Evolutionary conservation across 306 rosid species (phyloP), one percentile per base, ranked within the genome.

Genomic region (Dicorynia guianensis): DNA sequence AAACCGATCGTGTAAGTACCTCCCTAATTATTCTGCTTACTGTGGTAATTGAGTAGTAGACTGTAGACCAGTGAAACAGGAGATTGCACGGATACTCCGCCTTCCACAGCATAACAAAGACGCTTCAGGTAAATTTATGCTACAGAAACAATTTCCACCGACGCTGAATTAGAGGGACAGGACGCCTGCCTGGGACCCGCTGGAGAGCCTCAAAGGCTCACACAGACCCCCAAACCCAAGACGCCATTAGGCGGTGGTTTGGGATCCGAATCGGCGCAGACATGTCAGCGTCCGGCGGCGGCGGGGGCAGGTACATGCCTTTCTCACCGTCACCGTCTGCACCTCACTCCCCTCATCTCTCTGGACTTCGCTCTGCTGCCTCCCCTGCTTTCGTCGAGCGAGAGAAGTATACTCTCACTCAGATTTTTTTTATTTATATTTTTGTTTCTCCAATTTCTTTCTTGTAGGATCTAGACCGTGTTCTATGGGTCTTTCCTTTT

Each of bases 281-380:
- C 62, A 84, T 86, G 92, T 69, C 90, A 15, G 84, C 96, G 35
- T 81, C 93, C 62, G 85, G 91, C 46, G 81, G 67, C 33, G 87
- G 91, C 30, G 30, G 30, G 30, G 30, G 30, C 53, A 89, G 97
- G 83, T 92, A 85, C 87, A 89, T 95, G 97, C 79, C 92, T 0
- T 95, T 87, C 86, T 94, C 98, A 19, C 99, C 97, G 10, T 95
- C 96, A 5, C 99, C 86, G 0, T 90, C 96, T 6, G 95, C 96
- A 0, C 90, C 97, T 46, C 30, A 25, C 30, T 25, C 30, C 30
- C 30, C 30, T 25, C 96, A 88, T 63, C 86, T 87, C 64, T 85
- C 96, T 58, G 81, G 83, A 15, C 97, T 90, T 4, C 98, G 97
- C 42, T 84, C 97, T n/a, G 87, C 84, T n/a, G 80, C 96, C 63